Evolutionary conservation across 2,329 filamentous ascomycete genomes (phyloP).

Genomic region (Macroventuria anomochaeta): DNA sequence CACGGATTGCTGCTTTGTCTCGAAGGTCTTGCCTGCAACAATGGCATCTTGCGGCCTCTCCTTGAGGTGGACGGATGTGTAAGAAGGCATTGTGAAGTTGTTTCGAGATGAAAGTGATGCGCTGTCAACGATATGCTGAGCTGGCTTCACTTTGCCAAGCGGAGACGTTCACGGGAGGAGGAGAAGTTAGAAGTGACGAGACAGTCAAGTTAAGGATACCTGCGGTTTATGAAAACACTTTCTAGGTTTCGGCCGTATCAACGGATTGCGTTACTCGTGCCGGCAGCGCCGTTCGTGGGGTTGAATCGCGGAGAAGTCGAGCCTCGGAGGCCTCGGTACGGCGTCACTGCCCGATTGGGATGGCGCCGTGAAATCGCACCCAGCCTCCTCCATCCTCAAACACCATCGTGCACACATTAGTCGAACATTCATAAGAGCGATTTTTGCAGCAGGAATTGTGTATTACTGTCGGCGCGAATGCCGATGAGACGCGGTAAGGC

Average conservation of each 20-base stretch:
- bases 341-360: conserved; percentile 11
- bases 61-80: conserved; percentile 63
- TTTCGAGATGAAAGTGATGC: neutral
- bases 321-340: conserved; percentile 16
- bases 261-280: conserved; percentile 26
- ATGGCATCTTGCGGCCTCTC: conserved; percentile 68
- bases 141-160: neutral
- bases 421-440: no score
- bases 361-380: neutral
- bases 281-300: conserved; percentile 20
- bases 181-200: neutral
- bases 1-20: conserved; percentile 58
- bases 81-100: conserved; percentile 45
- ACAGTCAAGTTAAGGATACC: neutral
- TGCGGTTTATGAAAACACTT: conserved; percentile 3
- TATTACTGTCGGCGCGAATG: no score
- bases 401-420: no score
- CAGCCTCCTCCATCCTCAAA: neutral
- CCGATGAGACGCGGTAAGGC: no score
- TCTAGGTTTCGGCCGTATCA: conserved; percentile 11
- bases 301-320: conserved; percentile 29
- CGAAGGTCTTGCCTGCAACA: conserved; percentile 70
- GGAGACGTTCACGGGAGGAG: neutral
- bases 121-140: neutral
- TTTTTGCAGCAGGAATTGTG: no score